Evolutionary conservation across 371 early-diverging fungal genomes (phyloP).

Genomic region (Mucor irregularis): DNA sequence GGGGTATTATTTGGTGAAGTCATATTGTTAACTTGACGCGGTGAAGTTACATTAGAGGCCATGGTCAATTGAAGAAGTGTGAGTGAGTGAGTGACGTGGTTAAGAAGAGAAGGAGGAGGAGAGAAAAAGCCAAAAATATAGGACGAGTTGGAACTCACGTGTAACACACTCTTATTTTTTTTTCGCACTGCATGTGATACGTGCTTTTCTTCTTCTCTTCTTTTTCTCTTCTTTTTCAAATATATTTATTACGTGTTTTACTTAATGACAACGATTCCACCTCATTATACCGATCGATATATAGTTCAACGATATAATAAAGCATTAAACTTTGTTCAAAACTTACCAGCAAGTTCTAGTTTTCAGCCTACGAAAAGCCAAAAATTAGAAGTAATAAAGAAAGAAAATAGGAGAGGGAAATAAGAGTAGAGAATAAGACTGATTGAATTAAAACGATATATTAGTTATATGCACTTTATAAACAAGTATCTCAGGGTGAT

Average conservation of each 20-base stretch:
- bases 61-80: no score
- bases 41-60: conserved; percentile 3
- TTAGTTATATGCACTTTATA: conserved; percentile 49
- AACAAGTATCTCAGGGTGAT: conserved; percentile 47
- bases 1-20: conserved; percentile 1
- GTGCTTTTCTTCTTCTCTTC: background rate
- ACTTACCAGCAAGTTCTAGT: conserved; percentile 29
- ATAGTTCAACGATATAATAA: conserved; percentile 34
- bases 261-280: conserved; percentile 9
- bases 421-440: background rate
- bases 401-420: no score
- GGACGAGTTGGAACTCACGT: no score
- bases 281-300: conserved; percentile 29
- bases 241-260: background rate
- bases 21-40: conserved; percentile 1
- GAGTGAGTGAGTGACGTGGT: no score
- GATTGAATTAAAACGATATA: background rate
- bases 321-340: conserved; percentile 39
- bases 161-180: no score
- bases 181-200: background rate
- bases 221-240: background rate
- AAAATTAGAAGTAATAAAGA: conserved; percentile 38
- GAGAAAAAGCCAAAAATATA: no score
- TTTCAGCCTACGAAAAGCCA: conserved; percentile 45
- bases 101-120: background rate